Evolutionary conservation across 2,329 filamentous ascomycete species (phyloP).

Genomic region (Cercospora brassicicola): DNA sequence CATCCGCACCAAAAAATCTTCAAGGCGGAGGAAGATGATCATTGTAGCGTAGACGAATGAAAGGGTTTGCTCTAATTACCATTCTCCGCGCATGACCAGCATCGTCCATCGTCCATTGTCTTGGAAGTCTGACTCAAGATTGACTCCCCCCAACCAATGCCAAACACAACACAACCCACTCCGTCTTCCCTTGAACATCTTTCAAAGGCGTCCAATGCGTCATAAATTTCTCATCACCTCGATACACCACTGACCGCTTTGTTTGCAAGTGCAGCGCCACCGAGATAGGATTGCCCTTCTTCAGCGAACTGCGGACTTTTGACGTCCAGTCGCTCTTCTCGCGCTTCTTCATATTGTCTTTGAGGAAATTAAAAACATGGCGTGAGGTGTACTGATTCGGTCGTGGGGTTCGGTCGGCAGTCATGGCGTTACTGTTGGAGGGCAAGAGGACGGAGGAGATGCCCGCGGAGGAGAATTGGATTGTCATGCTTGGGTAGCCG

Average conservation of each 20-base stretch:
- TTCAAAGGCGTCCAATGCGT: constrained; percentile 50
- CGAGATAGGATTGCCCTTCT: constrained; percentile 31
- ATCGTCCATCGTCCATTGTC: no score
- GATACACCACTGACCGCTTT: constrained; percentile 29
- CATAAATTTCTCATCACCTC: constrained; percentile 42
- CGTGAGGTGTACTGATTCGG: neutral
- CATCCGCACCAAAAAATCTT: no score
- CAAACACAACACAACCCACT: constrained; percentile 9
- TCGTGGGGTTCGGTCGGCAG: neutral
- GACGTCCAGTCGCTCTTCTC: constrained; percentile 49
- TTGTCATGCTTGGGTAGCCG: constrained; percentile 42
- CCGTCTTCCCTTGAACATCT: constrained; percentile 30
- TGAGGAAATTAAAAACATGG: constrained; percentile 57
- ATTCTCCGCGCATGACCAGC: no score
- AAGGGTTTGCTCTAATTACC: no score
- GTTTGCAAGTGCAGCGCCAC: constrained; percentile 31
- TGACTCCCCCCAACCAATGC: neutral
- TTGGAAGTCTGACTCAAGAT: neutral
- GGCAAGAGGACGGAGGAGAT: neutral
- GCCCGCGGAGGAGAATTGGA: constrained; percentile 50
- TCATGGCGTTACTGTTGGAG: neutral
- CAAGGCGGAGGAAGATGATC: no score
- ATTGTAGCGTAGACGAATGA: no score
- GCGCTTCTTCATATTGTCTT: constrained; percentile 44
- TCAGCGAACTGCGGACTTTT: constrained; percentile 45